These are phyloP conservation scores for Globisporangium polare DNA, from an alignment of 352 stramenopile genomes.

Conservation along the genomic window DNA sequence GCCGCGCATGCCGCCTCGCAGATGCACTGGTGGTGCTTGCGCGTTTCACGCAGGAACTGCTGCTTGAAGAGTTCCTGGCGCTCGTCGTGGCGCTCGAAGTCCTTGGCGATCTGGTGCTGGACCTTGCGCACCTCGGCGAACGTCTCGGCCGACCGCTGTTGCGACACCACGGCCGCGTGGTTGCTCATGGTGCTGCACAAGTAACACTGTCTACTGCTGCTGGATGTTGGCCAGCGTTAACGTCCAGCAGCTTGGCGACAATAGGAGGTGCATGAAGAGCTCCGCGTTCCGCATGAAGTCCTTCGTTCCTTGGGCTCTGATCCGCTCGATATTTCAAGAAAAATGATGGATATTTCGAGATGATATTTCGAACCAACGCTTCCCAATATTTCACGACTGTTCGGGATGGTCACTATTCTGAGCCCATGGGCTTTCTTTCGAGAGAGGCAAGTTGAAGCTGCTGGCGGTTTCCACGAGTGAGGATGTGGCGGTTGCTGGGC, in stretches of 20 bases:
- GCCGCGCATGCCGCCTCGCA: constrained; percentile 29
- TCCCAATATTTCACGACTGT: too few relatives aligned
- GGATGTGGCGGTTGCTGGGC: too few relatives aligned
- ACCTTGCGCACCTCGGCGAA: constrained; percentile 44
- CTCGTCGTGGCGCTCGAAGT: constrained; percentile 41
- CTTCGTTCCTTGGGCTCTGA: not conserved
- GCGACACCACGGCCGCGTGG: not conserved
- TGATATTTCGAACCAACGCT: not conserved
- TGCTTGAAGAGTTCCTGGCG: constrained; percentile 51
- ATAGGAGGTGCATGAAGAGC: too few relatives aligned
- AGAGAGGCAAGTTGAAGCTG: not conserved
- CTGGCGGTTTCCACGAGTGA: too few relatives aligned
- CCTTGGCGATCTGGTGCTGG: constrained; percentile 28
- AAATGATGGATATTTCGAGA: not conserved
- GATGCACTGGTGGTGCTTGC: constrained; percentile 46
- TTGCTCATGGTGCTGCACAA: not conserved
- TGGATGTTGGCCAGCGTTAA: not conserved
- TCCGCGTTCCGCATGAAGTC: not conserved
- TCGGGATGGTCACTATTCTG: not conserved
- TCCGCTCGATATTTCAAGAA: not conserved
- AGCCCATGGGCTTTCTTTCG: not conserved
- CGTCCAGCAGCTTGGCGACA: not conserved
- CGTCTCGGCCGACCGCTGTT: constrained; percentile 25
- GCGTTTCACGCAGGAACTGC: constrained; percentile 46
- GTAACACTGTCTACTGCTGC: not conserved